These are phyloP conservation scores for Arthrobotrys iridis DNA, from an alignment of 2,329 filamentous ascomycete species.

Conservation along the genomic window DNA sequence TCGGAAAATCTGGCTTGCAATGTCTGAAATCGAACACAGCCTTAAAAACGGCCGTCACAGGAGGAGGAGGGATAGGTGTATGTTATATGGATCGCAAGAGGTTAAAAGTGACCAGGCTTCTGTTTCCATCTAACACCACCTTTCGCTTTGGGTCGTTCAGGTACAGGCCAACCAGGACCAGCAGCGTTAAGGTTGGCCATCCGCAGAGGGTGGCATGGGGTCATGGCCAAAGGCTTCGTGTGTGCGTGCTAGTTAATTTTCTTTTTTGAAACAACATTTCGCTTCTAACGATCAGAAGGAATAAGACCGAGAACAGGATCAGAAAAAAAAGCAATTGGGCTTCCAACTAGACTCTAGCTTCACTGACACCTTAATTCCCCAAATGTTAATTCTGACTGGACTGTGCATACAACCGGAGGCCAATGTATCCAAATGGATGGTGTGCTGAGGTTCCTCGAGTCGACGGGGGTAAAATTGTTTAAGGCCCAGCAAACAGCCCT, in stretches of 20 bases:
- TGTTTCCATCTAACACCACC: slow-evolving; percentile 33
- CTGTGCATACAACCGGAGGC: slow-evolving; percentile 44
- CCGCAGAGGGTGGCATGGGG: slow-evolving; percentile 48
- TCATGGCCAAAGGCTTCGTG: slow-evolving; percentile 14
- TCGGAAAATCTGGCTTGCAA: slow-evolving; percentile 46
- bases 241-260: slow-evolving; percentile 12
- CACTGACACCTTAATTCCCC: slow-evolving; percentile 31
- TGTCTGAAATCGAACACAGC: slow-evolving; percentile 40
- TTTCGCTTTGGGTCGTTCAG: slow-evolving; percentile 53
- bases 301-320: not conserved
- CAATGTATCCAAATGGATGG: slow-evolving; percentile 48
- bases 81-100: slow-evolving; percentile 48
- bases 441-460: slow-evolving; percentile 49
- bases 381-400: slow-evolving; percentile 13
- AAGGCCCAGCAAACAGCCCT: slow-evolving; percentile 52
- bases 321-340: slow-evolving; percentile 33
- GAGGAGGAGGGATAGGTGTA: slow-evolving; percentile 36
- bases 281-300: slow-evolving; percentile 5
- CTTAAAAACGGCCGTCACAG: slow-evolving; percentile 48
- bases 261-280: slow-evolving; percentile 23
- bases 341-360: slow-evolving; percentile 10
- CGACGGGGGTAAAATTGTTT: slow-evolving; percentile 42
- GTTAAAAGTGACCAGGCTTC: slow-evolving; percentile 28
- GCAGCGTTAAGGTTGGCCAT: slow-evolving; percentile 43
- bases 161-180: slow-evolving; percentile 43